Conservation (phyloP, 805 yeast genomes). For the Yarrowia hollandica region DNA sequence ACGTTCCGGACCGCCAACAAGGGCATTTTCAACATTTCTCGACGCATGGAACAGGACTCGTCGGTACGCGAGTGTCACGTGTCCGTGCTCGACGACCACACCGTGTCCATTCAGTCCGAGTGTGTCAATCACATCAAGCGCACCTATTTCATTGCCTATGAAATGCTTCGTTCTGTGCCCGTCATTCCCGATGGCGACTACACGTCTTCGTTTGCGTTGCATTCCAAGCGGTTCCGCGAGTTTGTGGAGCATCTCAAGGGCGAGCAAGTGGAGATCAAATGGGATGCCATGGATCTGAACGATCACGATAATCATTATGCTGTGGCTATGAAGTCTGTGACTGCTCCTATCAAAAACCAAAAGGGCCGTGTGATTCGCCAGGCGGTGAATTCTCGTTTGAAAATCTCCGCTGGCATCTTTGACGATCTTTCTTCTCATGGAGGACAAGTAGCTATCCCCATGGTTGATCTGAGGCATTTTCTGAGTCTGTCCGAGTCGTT, state of each 20-base stretch:
- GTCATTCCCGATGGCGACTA: slow-evolving; percentile 1
- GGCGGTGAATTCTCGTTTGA: neutral
- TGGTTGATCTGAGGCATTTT: slow-evolving; percentile 6
- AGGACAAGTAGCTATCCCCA: slow-evolving; percentile 6
- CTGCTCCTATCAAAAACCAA: neutral
- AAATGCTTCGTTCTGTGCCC: neutral
- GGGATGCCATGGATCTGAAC: neutral
- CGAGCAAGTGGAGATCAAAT: slow-evolving; percentile 17
- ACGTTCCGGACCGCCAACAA: slow-evolving; percentile 5
- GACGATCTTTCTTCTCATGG: neutral
- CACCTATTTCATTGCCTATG: neutral
- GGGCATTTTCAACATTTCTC: slow-evolving; percentile 20
- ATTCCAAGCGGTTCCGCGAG: slow-evolving; percentile 4
- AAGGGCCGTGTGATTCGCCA: neutral
- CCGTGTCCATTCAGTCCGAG: slow-evolving; percentile 1
- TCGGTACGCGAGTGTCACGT: slow-evolving; percentile 1
- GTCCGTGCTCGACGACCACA: neutral
- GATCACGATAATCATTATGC: neutral
- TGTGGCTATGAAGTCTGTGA: slow-evolving; percentile 5
- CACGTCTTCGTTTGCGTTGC: neutral
- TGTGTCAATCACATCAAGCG: slow-evolving; percentile 11
- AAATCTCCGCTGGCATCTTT: neutral
- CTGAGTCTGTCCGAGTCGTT: neutral
- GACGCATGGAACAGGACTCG: slow-evolving; percentile 8
- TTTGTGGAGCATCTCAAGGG: slow-evolving; percentile 10